Percentiles rank a stretch among this genome's conserved stretches.
Evolutionary conservation across 352 stramenopile species (phyloP).

Genomic region (Elongisporangium anandrum): DNA sequence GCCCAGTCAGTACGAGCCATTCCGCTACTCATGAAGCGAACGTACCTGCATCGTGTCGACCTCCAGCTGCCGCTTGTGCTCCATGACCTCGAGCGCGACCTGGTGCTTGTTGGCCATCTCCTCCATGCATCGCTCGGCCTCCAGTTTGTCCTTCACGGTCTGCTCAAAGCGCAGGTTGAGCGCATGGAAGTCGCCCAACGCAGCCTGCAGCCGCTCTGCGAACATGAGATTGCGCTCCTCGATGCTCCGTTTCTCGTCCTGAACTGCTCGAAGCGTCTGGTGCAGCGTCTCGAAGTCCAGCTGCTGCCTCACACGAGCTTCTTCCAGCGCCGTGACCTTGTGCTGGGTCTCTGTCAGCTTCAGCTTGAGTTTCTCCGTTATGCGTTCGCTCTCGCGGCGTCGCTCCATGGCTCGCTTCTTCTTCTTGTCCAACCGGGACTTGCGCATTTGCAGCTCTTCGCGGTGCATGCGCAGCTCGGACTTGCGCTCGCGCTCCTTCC

Average conservation of each 20-base stretch:
- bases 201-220: conserved; percentile 55
- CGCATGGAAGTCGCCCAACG: conserved; percentile 62
- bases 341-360: conserved; percentile 22
- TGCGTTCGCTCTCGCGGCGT: conserved; percentile 48
- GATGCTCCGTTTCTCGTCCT: conserved; percentile 32
- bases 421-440: conserved; percentile 71
- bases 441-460: conserved; percentile 65
- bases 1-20: not conserved
- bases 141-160: conserved; percentile 37
- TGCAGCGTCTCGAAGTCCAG: conserved; percentile 18
- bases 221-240: conserved; percentile 47
- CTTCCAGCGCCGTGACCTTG: conserved; percentile 10
- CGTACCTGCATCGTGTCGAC: conserved; percentile 29
- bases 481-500: conserved; percentile 75
- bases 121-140: conserved; percentile 46
- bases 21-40: not conserved
- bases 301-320: conserved; percentile 13
- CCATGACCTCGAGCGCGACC: conserved; percentile 50
- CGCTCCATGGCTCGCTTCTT: conserved; percentile 55
- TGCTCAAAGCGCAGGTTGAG: conserved; percentile 61
- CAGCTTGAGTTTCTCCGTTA: conserved; percentile 34
- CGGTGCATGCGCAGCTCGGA: conserved; percentile 46
- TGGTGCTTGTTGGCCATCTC: conserved; percentile 35
- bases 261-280: conserved; percentile 13
- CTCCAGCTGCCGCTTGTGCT: conserved; percentile 58